Evolutionary conservation across 1,139 yeast species (phyloP).

Genomic region (Hansenula lynferdii): DNA sequence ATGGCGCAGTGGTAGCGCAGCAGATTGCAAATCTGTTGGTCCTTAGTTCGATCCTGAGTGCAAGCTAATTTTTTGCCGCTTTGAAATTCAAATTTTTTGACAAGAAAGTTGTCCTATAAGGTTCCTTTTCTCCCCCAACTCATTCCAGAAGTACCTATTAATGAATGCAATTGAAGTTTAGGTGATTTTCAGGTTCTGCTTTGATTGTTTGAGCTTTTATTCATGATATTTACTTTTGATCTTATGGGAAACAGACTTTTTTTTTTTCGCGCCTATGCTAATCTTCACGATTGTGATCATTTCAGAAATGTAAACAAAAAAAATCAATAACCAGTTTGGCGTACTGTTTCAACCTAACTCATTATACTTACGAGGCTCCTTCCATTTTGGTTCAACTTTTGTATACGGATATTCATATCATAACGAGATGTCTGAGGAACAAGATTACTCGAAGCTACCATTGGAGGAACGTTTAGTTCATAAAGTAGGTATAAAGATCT

Average conservation of each 20-base stretch:
- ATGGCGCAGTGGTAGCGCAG: constrained; percentile 93
- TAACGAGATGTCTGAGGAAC: constrained; percentile 12
- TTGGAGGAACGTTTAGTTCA: constrained; percentile 22
- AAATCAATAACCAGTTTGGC: background rate
- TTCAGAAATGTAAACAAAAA: constrained; percentile 2
- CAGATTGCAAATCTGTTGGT: constrained; percentile 91
- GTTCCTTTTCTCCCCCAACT: background rate
- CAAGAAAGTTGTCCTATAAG: background rate
- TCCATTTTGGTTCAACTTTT: background rate
- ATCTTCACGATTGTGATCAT: background rate
- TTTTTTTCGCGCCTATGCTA: background rate
- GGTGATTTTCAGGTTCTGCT: too few relatives aligned
- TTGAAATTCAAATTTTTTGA: too few relatives aligned
- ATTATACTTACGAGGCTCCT: background rate
- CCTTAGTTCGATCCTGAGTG: constrained; percentile 83
- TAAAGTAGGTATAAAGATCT: constrained; percentile 16
- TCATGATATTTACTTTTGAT: too few relatives aligned
- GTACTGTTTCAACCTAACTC: background rate
- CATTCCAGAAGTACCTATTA: too few relatives aligned
- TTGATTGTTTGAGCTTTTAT: too few relatives aligned
- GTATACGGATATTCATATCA: background rate
- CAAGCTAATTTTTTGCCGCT: constrained; percentile 52
- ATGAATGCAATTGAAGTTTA: too few relatives aligned
- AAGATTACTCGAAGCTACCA: constrained; percentile 19
- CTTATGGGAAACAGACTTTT: too few relatives aligned